Conservation (phyloP, 441 rosid genomes). For the Breynia disticha region DNA sequence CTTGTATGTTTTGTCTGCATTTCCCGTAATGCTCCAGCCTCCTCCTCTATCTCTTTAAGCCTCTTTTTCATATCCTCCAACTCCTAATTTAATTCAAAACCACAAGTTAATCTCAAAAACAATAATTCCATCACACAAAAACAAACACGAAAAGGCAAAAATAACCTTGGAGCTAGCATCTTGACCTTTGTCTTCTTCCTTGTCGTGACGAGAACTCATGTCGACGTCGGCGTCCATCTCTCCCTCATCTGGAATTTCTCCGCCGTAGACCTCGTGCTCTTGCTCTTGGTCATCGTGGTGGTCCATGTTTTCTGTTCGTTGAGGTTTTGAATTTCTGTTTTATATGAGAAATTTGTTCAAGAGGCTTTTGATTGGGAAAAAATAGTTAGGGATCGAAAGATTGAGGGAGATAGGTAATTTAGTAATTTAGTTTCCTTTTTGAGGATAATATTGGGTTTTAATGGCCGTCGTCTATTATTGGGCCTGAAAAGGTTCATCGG, state of each 20-base stretch:
- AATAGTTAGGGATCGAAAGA: too few relatives aligned
- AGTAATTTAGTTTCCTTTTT: too few relatives aligned
- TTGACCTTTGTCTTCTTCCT: constrained; percentile 61
- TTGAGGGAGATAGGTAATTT: too few relatives aligned
- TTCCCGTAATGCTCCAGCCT: constrained; percentile 95
- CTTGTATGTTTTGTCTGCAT: constrained; percentile 99
- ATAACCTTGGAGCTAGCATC: constrained; percentile 56
- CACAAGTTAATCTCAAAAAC: background rate
- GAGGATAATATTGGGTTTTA: too few relatives aligned
- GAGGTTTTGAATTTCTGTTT: too few relatives aligned
- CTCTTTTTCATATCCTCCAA: constrained; percentile 95
- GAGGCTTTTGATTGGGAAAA: too few relatives aligned
- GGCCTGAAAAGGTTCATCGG: too few relatives aligned
- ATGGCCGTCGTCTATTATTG: too few relatives aligned
- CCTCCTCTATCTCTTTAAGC: constrained; percentile 93
- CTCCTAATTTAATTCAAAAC: too few relatives aligned
- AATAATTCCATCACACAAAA: background rate
- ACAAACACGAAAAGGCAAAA: background rate
- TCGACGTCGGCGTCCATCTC: constrained; percentile 74
- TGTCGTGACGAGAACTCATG: constrained; percentile 39
- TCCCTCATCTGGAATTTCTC: constrained; percentile 84
- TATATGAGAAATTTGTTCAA: too few relatives aligned
- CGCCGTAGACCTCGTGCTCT: constrained; percentile 92
- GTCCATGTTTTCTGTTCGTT: too few relatives aligned
- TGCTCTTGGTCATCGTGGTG: constrained; percentile 52